Conservation (phyloP, 148 eudicot species). For the Amaranthus cruentus region DNA sequence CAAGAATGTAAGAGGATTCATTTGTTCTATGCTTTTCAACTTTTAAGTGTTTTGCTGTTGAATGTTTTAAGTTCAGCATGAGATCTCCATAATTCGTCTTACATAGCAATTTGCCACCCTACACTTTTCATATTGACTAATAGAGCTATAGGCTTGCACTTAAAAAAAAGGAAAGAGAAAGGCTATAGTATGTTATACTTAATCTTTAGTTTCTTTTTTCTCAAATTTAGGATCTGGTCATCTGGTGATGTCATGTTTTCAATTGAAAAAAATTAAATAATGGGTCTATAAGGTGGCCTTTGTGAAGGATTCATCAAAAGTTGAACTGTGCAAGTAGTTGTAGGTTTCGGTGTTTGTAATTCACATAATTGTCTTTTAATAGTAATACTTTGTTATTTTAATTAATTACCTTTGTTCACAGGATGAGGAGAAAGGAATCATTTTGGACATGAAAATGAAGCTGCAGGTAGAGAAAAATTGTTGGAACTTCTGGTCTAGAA, state of each 20-base stretch:
- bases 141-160: neutral
- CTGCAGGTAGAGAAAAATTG: conserved; percentile 48
- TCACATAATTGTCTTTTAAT: neutral
- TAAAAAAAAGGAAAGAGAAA: neutral
- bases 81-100: neutral
- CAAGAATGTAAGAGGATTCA: conserved; percentile 40
- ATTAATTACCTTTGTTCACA: conserved; percentile 17
- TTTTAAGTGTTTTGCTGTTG: neutral
- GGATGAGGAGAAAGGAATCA: conserved; percentile 89
- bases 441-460: conserved; percentile 83
- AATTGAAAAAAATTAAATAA: neutral
- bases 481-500: neutral
- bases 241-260: neutral
- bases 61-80: neutral
- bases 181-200: neutral
- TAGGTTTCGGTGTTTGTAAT: neutral
- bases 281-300: neutral
- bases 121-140: neutral
- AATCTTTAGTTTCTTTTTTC: neutral
- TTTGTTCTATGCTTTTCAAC: conserved; percentile 27
- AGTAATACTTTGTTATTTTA: neutral
- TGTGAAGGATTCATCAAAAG: neutral
- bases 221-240: neutral
- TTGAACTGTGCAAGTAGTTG: no score
- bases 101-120: neutral